A percentile compares a stretch with the other conserved stretches of the same genome.
Evolutionary conservation across 2,329 filamentous ascomycete species (phyloP).

Genomic region (Pestalotiopsis sp.): DNA sequence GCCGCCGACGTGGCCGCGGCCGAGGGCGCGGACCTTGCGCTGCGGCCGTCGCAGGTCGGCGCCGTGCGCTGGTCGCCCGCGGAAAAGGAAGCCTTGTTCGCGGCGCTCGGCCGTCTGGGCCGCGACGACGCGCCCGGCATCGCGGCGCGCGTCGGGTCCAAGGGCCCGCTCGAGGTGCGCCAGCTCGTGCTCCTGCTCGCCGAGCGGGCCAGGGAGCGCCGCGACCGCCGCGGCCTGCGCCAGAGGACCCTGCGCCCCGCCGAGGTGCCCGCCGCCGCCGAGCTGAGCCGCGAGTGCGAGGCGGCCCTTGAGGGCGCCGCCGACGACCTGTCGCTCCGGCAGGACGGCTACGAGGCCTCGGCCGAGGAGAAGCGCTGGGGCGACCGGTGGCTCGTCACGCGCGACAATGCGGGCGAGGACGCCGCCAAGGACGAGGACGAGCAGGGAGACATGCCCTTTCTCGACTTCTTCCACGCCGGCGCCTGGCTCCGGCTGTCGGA

Average conservation of each 20-base stretch:
- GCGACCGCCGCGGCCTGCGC: constrained; percentile 28
- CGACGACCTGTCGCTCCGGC: constrained; percentile 62
- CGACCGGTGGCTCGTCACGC: constrained; percentile 64
- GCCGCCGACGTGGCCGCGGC: constrained; percentile 30
- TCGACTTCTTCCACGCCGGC: constrained; percentile 56
- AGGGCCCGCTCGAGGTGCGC: constrained; percentile 72
- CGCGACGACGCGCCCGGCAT: constrained; percentile 63
- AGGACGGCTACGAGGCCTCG: constrained; percentile 62
- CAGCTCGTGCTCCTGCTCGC: constrained; percentile 68
- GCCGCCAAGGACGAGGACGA: constrained; percentile 11
- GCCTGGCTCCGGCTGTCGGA: constrained; percentile 66
- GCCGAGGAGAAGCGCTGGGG: constrained; percentile 63
- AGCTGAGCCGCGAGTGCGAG: constrained; percentile 68
- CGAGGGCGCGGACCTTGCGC: constrained; percentile 12
- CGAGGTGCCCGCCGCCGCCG: constrained; percentile 70
- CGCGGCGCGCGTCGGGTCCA: constrained; percentile 63
- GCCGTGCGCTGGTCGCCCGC: constrained; percentile 65
- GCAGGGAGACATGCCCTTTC: constrained; percentile 42
- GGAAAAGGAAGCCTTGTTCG: constrained; percentile 74
- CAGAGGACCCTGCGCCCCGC: constrained; percentile 42
- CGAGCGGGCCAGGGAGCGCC: constrained; percentile 42
- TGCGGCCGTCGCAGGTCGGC: constrained; percentile 61
- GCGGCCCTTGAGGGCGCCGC: constrained; percentile 67
- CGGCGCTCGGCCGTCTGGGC: constrained; percentile 63
- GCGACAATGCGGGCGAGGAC: constrained; percentile 23